Conservation (phyloP, 495 filamentous ascomycete genomes). For the Delitschia confertaspora region DNA sequence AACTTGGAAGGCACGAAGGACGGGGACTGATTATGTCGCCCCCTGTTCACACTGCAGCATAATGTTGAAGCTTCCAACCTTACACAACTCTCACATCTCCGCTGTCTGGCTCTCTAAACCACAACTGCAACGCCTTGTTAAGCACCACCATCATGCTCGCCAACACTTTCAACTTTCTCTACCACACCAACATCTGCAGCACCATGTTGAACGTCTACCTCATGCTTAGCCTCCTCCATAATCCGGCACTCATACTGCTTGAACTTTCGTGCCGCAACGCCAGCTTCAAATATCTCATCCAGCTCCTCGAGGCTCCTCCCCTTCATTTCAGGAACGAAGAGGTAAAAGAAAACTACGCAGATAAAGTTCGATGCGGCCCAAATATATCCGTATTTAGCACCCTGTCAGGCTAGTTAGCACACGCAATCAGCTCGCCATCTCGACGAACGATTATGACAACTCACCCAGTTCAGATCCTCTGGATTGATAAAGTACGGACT, state of each 20-base stretch:
- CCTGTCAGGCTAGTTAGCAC: constrained; percentile 9
- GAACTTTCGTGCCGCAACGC: constrained; percentile 16
- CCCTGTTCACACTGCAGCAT: too few relatives aligned
- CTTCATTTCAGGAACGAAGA: constrained; percentile 22
- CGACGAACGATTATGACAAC: neutral
- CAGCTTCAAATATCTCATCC: constrained; percentile 19
- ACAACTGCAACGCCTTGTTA: too few relatives aligned
- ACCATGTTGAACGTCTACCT: constrained; percentile 1
- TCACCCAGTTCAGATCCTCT: constrained; percentile 41
- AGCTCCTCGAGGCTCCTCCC: constrained; percentile 19
- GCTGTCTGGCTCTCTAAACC: neutral
- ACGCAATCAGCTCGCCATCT: neutral
- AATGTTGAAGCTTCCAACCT: too few relatives aligned
- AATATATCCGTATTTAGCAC: constrained; percentile 41
- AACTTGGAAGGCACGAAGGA: too few relatives aligned
- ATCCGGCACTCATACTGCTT: constrained; percentile 18
- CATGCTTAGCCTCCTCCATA: constrained; percentile 9
- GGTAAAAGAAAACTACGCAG: constrained; percentile 34
- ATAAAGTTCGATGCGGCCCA: constrained; percentile 36
- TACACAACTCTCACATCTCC: too few relatives aligned
- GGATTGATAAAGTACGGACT: constrained; percentile 44
- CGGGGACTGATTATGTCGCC: too few relatives aligned
- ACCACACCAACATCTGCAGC: too few relatives aligned
- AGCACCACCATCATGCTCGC: too few relatives aligned
- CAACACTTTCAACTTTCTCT: too few relatives aligned